Evolutionary conservation across 768 basidiomycete species (phyloP).

Genomic region (Psilocybe subaeruginosa): DNA sequence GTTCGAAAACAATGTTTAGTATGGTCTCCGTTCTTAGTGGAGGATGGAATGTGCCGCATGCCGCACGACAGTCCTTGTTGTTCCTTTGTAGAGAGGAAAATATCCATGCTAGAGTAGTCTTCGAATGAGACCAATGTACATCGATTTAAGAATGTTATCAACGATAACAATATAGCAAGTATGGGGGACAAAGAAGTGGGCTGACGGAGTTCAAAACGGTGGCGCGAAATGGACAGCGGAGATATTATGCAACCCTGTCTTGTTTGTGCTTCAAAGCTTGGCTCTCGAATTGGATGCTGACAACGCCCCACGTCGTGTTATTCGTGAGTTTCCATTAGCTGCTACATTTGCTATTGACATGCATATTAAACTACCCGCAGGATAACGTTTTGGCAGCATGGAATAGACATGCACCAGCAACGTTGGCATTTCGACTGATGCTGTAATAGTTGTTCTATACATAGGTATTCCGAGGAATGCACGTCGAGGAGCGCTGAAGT

Average conservation of each 20-base stretch:
- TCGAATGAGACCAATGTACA: too few species aligned
- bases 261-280: background rate
- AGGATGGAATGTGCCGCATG: too few species aligned
- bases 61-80: too few species aligned
- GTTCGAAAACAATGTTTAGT: too few species aligned
- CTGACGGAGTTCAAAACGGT: background rate
- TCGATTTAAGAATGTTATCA: too few species aligned
- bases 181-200: background rate
- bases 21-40: too few species aligned
- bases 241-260: background rate
- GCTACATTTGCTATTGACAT: background rate
- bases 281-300: background rate
- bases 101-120: too few species aligned
- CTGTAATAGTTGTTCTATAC: background rate
- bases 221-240: background rate
- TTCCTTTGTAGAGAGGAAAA: too few species aligned
- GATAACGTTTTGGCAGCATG: too few species aligned
- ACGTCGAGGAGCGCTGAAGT: background rate
- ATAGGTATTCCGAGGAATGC: background rate
- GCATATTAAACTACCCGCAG: background rate
- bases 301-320: background rate
- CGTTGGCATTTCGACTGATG: background rate
- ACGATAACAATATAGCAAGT: too few species aligned
- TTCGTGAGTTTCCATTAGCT: background rate
- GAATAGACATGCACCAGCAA: too few species aligned